Evolutionary conservation across 2,329 filamentous ascomycete species (phyloP).

Genomic region (Leptographium radiaticola): DNA sequence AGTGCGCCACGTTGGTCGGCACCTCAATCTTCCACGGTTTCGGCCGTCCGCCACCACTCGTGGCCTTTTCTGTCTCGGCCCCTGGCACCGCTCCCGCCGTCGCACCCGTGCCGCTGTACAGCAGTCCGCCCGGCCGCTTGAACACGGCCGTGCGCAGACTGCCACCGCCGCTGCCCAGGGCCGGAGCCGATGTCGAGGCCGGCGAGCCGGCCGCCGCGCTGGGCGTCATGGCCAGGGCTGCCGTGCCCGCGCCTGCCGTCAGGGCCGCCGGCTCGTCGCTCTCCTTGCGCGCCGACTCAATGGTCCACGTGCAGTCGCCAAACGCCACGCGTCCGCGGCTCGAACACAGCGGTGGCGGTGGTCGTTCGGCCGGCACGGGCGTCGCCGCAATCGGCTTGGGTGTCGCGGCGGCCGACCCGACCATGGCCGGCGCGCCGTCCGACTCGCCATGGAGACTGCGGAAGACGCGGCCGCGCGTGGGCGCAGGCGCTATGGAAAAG

Average conservation of each 20-base stretch:
- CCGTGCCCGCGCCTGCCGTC: background rate
- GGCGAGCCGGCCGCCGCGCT: background rate
- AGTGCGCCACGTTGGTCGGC: constrained; percentile 7
- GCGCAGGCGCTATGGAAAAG: background rate
- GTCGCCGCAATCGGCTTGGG: background rate
- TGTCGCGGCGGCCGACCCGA: background rate
- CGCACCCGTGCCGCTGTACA: background rate
- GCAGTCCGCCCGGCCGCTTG: constrained; percentile 5
- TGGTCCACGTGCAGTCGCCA: constrained; percentile 6
- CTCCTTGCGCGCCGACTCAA: constrained; percentile 4
- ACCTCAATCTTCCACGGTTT: constrained; percentile 9
- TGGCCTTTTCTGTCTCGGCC: background rate
- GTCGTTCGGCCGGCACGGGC: background rate
- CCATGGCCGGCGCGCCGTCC: background rate
- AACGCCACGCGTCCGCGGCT: constrained; percentile 7
- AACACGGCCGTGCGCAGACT: constrained; percentile 9
- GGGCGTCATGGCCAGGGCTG: background rate
- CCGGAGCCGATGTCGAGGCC: background rate
- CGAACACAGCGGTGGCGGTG: constrained; percentile 5
- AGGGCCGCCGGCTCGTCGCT: background rate
- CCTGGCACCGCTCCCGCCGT: background rate
- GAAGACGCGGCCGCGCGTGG: background rate
- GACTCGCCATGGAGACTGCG: constrained; percentile 6
- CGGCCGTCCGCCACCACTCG: constrained; percentile 2
- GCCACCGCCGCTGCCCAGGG: constrained; percentile 2